Percentiles rank a stretch among this genome's conserved stretches.
These are phyloP conservation scores for Sporobolus alterniflorus DNA, from an alignment of 202 grass and related monocot species.

Conservation along the genomic window DNA sequence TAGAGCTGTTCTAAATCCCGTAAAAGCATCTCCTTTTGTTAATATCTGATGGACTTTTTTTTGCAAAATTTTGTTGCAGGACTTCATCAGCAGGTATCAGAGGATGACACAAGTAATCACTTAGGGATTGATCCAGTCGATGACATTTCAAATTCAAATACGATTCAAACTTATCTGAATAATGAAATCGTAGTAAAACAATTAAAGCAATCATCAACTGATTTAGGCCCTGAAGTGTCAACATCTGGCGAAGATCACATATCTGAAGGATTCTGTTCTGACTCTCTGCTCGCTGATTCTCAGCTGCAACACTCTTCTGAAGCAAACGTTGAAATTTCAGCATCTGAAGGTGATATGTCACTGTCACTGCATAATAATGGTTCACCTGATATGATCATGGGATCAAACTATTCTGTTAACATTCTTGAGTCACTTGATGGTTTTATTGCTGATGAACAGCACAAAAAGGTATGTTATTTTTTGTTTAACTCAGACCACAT, in stretches of 20 bases:
- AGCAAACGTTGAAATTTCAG: background rate
- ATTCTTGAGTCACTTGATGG: slow-evolving; percentile 39
- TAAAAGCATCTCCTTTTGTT: too few relatives aligned
- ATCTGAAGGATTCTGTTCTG: background rate
- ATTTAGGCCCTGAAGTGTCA: background rate
- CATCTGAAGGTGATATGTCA: slow-evolving; percentile 34
- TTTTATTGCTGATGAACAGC: slow-evolving; percentile 39
- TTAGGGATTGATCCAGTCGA: background rate
- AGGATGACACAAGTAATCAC: background rate
- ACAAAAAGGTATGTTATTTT: slow-evolving; percentile 45
- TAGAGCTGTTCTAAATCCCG: background rate
- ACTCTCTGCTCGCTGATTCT: background rate
- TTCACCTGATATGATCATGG: background rate
- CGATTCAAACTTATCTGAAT: background rate
- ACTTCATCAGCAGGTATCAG: background rate
- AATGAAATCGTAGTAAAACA: background rate
- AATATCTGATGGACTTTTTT: too few relatives aligned
- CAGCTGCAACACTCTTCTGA: slow-evolving; percentile 9
- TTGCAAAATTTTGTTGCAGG: slow-evolving; percentile 16
- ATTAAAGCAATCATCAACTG: background rate
- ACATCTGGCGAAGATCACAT: slow-evolving; percentile 6
- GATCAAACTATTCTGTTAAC: slow-evolving; percentile 30
- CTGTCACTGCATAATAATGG: slow-evolving; percentile 6
- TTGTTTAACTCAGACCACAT: background rate
- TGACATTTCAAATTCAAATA: background rate